Conservation (phyloP, 2,329 filamentous ascomycete genomes). For the Hypoxylon sp. region DNA sequence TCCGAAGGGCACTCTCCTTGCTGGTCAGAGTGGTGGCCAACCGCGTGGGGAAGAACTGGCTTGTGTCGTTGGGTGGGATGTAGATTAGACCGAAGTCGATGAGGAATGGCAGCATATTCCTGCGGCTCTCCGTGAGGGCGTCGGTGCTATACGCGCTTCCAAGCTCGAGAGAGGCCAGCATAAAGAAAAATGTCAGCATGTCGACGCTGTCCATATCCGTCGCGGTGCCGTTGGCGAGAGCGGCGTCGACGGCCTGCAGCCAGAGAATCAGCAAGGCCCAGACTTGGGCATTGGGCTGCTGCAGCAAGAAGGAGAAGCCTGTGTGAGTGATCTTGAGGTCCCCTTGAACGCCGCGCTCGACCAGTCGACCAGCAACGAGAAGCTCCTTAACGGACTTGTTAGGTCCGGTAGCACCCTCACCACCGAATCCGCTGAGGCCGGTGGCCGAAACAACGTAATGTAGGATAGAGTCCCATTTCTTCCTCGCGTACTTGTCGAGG, state of each 20-base stretch:
- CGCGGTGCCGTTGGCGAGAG: constrained; percentile 49
- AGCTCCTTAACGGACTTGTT: constrained; percentile 85
- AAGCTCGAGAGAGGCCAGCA: constrained; percentile 90
- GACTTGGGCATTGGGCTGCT: constrained; percentile 95
- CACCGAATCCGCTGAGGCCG: constrained; percentile 56
- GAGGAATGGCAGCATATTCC: constrained; percentile 88
- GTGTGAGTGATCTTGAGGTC: constrained; percentile 84
- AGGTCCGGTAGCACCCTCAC: constrained; percentile 56
- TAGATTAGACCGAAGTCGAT: constrained; percentile 94
- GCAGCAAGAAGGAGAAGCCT: constrained; percentile 92
- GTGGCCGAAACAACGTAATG: constrained; percentile 92
- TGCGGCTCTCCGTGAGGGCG: constrained; percentile 81
- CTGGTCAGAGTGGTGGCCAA: constrained; percentile 91
- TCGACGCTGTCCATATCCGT: constrained; percentile 87
- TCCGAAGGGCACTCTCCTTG: constrained; percentile 73
- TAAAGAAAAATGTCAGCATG: constrained; percentile 94
- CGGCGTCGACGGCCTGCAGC: constrained; percentile 79
- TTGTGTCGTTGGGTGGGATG: constrained; percentile 63
- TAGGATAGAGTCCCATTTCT: constrained; percentile 94
- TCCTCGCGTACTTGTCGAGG: constrained; percentile 84
- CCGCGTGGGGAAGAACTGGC: constrained; percentile 86
- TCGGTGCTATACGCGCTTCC: constrained; percentile 89
- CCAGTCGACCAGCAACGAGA: constrained; percentile 80
- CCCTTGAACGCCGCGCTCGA: constrained; percentile 62
- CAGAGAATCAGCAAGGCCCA: constrained; percentile 96